Evolutionary conservation across 176 grass and related monocot species (phyloP).

Genomic region (Carex littledalei): DNA sequence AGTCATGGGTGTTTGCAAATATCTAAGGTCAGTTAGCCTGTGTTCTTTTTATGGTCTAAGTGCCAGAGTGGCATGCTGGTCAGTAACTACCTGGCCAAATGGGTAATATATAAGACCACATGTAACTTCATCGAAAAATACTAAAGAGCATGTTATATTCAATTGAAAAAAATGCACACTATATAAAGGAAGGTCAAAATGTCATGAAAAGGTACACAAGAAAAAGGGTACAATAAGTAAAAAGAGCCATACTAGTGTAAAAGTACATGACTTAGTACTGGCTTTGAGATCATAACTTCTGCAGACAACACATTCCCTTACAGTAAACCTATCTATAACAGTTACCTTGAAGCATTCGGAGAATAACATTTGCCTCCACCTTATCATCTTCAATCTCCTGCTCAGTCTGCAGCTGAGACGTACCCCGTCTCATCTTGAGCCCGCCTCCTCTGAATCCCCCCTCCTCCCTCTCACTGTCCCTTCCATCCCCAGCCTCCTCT

Average conservation of each 20-base stretch:
- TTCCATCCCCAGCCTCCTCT: slow-evolving; percentile 74
- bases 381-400: slow-evolving; percentile 93
- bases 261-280: neutral
- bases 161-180: neutral
- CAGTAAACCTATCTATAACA: slow-evolving; percentile 11
- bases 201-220: neutral
- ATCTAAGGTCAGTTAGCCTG: neutral
- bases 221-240: neutral
- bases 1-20: neutral
- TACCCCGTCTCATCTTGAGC: slow-evolving; percentile 83
- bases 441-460: slow-evolving; percentile 55
- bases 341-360: slow-evolving; percentile 84
- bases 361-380: slow-evolving; percentile 59
- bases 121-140: neutral
- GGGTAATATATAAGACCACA: neutral
- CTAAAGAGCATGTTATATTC: neutral
- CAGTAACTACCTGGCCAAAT: neutral
- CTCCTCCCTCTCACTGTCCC: slow-evolving; percentile 39
- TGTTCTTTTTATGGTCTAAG: neutral
- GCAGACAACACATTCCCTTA: slow-evolving; percentile 1
- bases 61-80: neutral
- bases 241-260: neutral
- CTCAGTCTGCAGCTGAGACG: slow-evolving; percentile 50
- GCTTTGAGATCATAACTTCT: neutral
- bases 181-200: neutral